These are phyloP conservation scores for Camelina sativa DNA, from an alignment of 345 rosid genomes.

Conservation along the genomic window DNA sequence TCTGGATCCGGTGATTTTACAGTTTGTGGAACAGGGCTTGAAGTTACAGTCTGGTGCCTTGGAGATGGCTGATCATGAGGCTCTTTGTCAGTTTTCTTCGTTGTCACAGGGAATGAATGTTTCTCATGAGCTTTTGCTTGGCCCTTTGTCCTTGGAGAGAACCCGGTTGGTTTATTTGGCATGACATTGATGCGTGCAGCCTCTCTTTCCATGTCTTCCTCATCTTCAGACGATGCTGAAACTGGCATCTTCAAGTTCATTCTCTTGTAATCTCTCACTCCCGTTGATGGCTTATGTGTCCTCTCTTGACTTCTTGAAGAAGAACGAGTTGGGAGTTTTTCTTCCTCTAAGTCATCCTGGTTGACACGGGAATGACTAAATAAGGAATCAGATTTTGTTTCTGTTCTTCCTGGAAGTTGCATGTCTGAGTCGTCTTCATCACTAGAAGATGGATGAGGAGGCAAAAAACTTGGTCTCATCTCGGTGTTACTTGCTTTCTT, in stretches of 20 bases:
- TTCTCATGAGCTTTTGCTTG: constrained; percentile 39
- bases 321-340: constrained; percentile 9
- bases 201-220: constrained; percentile 47
- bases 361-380: constrained; percentile 20
- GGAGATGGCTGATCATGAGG: constrained; percentile 42
- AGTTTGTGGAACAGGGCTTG: constrained; percentile 20
- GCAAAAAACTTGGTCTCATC: constrained; percentile 41
- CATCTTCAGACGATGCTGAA: constrained; percentile 42
- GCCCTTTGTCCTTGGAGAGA: constrained; percentile 40
- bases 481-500: constrained; percentile 43
- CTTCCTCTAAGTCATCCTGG: constrained; percentile 35
- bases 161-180: constrained; percentile 28
- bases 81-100: constrained; percentile 36
- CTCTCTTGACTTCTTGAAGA: constrained; percentile 34
- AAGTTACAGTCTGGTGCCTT: constrained; percentile 26
- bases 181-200: constrained; percentile 26
- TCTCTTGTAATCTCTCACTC: constrained; percentile 20
- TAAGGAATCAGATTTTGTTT: constrained; percentile 26
- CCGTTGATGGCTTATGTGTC: constrained; percentile 28
- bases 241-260: constrained; percentile 35
- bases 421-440: constrained; percentile 49
- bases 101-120: constrained; percentile 25
- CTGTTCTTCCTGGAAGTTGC: constrained; percentile 38
- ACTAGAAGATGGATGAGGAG: constrained; percentile 42
- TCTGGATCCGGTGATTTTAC: constrained; percentile 43